These are phyloP conservation scores for Termitomyces sp. DNA, from an alignment of 768 basidiomycete species.

Conservation along the genomic window DNA sequence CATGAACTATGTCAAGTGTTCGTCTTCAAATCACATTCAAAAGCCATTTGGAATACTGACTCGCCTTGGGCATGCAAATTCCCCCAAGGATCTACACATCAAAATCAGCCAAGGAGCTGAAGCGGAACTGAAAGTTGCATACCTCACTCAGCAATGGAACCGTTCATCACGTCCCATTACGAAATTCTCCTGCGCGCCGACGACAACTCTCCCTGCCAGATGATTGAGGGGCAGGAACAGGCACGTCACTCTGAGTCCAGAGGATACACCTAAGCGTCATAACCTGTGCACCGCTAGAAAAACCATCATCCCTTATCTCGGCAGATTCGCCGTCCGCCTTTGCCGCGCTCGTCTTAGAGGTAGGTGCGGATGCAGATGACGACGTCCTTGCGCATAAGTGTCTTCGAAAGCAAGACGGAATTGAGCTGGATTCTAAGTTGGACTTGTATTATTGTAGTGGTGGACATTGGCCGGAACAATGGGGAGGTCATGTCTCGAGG, in stretches of 20 bases:
- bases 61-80: slow-evolving; percentile 79
- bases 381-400: no score
- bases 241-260: slow-evolving; percentile 75
- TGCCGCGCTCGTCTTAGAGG: no score
- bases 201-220: slow-evolving; percentile 75
- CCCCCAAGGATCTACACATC: slow-evolving; percentile 66
- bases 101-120: neutral
- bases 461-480: slow-evolving; percentile 76
- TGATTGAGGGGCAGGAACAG: no score
- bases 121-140: no score
- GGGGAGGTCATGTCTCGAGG: slow-evolving; percentile 85
- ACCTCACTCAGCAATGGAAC: slow-evolving; percentile 89
- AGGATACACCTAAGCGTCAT: slow-evolving; percentile 61
- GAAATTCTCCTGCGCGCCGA: slow-evolving; percentile 78
- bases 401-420: slow-evolving; percentile 83
- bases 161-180: slow-evolving; percentile 93
- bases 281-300: no score
- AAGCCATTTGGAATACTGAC: neutral
- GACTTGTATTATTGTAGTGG: no score
- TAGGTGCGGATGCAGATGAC: no score
- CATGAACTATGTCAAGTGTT: slow-evolving; percentile 65
- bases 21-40: neutral
- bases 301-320: no score
- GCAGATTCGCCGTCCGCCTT: no score
- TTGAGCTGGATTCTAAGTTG: slow-evolving; percentile 72